phyloP scores from a whole-genome alignment of 2,329 filamentous ascomycete genomes.

The Blastomyces gilchristii region DNA sequence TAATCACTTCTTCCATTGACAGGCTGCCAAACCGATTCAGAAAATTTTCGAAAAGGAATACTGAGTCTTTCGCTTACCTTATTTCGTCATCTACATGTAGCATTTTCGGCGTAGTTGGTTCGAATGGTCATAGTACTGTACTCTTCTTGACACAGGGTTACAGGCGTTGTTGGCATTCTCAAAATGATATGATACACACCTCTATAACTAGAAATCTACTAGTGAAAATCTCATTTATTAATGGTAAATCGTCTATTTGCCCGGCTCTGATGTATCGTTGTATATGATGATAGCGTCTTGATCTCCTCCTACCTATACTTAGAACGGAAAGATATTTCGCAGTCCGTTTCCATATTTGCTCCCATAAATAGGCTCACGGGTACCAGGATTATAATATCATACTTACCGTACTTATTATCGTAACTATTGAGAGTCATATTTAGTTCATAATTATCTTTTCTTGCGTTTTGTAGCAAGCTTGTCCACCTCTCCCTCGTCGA shows the following conservation, averaged over 20 bases:
- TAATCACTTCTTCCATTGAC: constrained; percentile 15
- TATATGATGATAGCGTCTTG: not conserved
- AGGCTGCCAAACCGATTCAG: constrained; percentile 82
- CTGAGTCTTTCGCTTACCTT: constrained; percentile 14
- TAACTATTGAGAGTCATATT: not conserved
- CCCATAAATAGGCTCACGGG: not conserved
- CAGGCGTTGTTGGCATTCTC: not conserved
- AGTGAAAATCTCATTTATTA: not conserved
- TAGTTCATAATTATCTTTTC: not conserved
- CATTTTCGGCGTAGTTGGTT: constrained; percentile 1
- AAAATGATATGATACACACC: constrained; percentile 3
- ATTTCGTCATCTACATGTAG: not conserved
- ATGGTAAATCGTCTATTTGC: not conserved
- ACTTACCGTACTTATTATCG: not conserved
- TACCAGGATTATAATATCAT: not conserved
- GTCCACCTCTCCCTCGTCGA: not conserved
- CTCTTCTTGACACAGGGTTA: not conserved
- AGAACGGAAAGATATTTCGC: not conserved
- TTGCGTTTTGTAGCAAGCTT: too few relatives aligned
- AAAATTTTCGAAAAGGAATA: constrained; percentile 70
- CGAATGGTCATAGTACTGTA: not conserved
- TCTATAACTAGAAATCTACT: not conserved
- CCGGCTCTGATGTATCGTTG: not conserved
- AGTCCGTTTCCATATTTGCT: not conserved
- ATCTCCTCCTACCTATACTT: not conserved